Percentiles rank a stretch among this genome's conserved stretches.
Conservation (phyloP, 805 yeast species). For the Candida lessepsii region DNA sequence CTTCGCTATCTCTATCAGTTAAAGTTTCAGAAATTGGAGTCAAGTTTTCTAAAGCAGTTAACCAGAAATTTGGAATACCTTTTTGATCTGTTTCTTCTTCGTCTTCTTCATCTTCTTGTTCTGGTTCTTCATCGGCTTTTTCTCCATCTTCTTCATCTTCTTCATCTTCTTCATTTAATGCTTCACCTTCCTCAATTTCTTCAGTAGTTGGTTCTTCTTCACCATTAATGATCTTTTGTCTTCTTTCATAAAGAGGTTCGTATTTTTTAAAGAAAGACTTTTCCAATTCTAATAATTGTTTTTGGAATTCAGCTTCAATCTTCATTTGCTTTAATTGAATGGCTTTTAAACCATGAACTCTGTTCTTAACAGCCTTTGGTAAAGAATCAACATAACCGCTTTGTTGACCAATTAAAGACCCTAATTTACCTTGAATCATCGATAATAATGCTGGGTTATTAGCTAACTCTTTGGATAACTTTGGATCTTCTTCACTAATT, state of each 20-base stretch:
- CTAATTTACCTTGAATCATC: slow-evolving; percentile 87
- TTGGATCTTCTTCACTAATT: slow-evolving; percentile 59
- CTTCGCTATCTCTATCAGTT: slow-evolving; percentile 87
- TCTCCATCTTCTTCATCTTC: slow-evolving; percentile 17
- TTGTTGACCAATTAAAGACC: slow-evolving; percentile 78
- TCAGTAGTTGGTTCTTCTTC: slow-evolving; percentile 70
- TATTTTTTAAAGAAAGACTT: slow-evolving; percentile 71
- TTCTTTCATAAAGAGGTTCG: slow-evolving; percentile 70
- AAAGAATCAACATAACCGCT: slow-evolving; percentile 81
- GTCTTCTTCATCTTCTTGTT: slow-evolving; percentile 27
- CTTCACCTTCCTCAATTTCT: slow-evolving; percentile 78
- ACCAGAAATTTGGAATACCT: slow-evolving; percentile 96
- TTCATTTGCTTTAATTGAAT: slow-evolving; percentile 77
- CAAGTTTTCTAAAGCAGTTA: slow-evolving; percentile 89
- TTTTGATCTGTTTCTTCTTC: slow-evolving; percentile 46
- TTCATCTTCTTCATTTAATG: slow-evolving; percentile 56
- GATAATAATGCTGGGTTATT: slow-evolving; percentile 81
- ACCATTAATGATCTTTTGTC: slow-evolving; percentile 74
- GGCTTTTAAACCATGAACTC: slow-evolving; percentile 80
- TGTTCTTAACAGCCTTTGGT: slow-evolving; percentile 67
- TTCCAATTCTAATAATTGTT: slow-evolving; percentile 83
- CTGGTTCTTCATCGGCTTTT: slow-evolving; percentile 22
- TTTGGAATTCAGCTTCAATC: slow-evolving; percentile 88
- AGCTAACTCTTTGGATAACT: slow-evolving; percentile 50
- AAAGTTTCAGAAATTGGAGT: slow-evolving; percentile 78